phyloP scores from a whole-genome alignment of 495 filamentous ascomycete species.

The Sordaria brevicollis region DNA sequence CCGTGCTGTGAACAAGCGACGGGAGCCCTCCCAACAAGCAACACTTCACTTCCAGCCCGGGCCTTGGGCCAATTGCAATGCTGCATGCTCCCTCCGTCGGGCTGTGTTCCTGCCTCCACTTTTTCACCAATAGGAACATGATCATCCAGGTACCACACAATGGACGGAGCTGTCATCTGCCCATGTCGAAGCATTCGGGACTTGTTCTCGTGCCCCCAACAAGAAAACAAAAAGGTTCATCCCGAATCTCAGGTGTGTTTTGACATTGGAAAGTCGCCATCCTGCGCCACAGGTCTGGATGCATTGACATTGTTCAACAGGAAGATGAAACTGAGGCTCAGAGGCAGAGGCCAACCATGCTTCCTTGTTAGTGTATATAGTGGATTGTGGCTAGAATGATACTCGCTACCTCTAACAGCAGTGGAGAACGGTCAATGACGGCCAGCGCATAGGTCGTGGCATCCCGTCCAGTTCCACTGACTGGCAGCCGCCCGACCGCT shows the following conservation, averaged over 20 bases:
- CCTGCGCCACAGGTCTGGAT: neutral
- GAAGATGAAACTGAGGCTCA: neutral
- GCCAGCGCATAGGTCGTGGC: neutral
- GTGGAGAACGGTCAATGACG: neutral
- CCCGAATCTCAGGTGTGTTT: neutral
- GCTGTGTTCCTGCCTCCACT: neutral
- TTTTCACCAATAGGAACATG: neutral
- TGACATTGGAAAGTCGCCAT: neutral
- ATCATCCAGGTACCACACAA: neutral
- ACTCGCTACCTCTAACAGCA: neutral
- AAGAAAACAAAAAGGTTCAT: neutral
- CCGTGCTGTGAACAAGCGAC: neutral
- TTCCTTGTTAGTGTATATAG: too few species aligned
- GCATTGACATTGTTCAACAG: too few species aligned
- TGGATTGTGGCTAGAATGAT: neutral
- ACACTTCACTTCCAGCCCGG: neutral
- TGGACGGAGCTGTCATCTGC: neutral
- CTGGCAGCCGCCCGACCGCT: neutral
- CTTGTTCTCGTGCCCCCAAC: neutral
- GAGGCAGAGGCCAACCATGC: neutral
- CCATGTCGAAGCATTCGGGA: neutral
- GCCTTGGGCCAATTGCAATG: neutral
- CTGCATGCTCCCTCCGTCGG: neutral
- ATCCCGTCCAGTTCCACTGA: neutral
- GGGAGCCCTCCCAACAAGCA: neutral